Percentiles rank a stretch among this genome's conserved stretches.
Evolutionary conservation across 2,329 filamentous ascomycete genomes (phyloP).

Genomic region (Zasmidium angulare): DNA sequence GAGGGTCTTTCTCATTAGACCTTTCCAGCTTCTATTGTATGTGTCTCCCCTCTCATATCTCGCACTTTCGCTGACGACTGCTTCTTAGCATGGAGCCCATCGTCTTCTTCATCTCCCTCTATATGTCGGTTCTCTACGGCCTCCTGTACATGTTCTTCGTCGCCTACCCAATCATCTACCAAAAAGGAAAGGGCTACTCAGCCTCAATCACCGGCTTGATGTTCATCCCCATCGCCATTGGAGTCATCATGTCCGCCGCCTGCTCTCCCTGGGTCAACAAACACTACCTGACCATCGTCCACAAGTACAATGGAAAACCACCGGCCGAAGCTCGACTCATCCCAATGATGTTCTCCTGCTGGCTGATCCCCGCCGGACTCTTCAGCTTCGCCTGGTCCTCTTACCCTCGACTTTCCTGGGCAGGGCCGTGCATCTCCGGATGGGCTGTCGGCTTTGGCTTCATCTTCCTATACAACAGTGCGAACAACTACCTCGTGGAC

Average conservation of each 20-base stretch:
- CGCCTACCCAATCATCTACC: conserved; percentile 66
- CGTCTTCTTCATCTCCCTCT: conserved; percentile 77
- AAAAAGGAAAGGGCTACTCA: conserved; percentile 75
- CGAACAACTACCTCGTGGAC: conserved; percentile 57
- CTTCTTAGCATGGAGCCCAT: conserved; percentile 65
- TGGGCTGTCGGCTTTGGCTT: conserved; percentile 35
- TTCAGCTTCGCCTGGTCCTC: conserved; percentile 71
- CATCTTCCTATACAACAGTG: conserved; percentile 34
- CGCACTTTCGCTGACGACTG: too few relatives aligned
- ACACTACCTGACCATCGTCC: conserved; percentile 68
- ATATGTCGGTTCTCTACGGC: conserved; percentile 50
- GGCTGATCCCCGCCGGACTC: conserved; percentile 64
- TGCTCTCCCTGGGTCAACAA: conserved; percentile 69
- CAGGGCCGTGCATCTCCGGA: conserved; percentile 55
- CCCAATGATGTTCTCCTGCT: conserved; percentile 60
- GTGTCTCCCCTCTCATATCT: too few relatives aligned
- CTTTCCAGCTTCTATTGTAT: conserved; percentile 77
- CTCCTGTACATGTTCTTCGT: conserved; percentile 63
- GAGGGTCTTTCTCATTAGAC: conserved; percentile 72
- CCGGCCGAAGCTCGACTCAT: conserved; percentile 76
- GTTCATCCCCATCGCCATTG: conserved; percentile 33
- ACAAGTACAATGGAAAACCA: conserved; percentile 67
- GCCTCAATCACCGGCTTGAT: conserved; percentile 78
- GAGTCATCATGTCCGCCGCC: conserved; percentile 28
- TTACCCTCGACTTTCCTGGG: conserved; percentile 65